phyloP scores from a whole-genome alignment of 768 basidiomycete genomes.

The Kwoniella dejecticola region DNA sequence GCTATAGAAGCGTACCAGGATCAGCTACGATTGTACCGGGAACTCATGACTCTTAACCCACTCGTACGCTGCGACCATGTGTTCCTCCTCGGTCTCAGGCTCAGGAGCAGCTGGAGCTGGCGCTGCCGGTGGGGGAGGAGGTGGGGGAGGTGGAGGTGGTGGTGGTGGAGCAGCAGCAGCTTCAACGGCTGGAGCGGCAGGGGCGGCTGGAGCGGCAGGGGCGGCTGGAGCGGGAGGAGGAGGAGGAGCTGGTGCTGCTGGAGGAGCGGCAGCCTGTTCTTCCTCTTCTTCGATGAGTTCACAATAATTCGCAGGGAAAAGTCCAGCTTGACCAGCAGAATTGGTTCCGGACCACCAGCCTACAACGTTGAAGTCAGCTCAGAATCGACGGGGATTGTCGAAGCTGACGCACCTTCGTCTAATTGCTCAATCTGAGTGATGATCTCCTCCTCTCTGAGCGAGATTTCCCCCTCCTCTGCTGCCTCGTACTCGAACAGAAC shows the following conservation, averaged over 20 bases:
- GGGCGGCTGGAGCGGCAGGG: constrained; percentile 55
- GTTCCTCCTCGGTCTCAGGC: constrained; percentile 57
- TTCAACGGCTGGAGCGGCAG: constrained; percentile 59
- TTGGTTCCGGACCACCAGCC: constrained; percentile 88
- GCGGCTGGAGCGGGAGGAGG: constrained; percentile 59
- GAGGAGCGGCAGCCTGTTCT: constrained; percentile 56
- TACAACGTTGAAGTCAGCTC: constrained; percentile 19
- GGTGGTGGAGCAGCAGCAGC: constrained; percentile 58
- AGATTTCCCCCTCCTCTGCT: constrained; percentile 82
- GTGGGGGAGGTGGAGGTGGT: constrained; percentile 55
- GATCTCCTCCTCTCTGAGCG: constrained; percentile 74
- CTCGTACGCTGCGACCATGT: constrained; percentile 60
- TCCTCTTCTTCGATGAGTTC: constrained; percentile 66
- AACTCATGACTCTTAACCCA: constrained; percentile 67
- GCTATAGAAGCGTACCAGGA: constrained; percentile 57
- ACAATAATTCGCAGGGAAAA: constrained; percentile 94
- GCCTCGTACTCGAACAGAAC: constrained; percentile 79
- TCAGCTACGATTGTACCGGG: constrained; percentile 1
- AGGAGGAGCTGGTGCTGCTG: constrained; percentile 58
- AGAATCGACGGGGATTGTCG: background rate
- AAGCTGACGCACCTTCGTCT: constrained; percentile 63
- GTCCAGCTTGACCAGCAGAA: constrained; percentile 69
- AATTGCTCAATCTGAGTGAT: constrained; percentile 80
- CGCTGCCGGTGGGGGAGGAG: constrained; percentile 57
- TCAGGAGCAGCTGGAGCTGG: constrained; percentile 49